Base-by-base conservation (phyloP, 73 alveolate species). In the Paramecium pentaurelia region DNA sequence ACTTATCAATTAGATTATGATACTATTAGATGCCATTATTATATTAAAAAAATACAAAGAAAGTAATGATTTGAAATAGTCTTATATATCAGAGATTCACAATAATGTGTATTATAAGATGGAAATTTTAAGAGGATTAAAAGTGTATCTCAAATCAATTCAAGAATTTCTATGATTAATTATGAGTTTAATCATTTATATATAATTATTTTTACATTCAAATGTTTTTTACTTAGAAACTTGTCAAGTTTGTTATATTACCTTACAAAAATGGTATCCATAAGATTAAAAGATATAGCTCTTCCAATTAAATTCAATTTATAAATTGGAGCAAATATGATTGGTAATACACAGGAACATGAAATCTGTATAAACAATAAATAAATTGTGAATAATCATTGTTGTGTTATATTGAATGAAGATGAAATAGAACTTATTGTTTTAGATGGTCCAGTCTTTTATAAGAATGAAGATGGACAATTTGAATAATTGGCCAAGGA, bases 1-100 rank as follows among this genome's bases (percentile, higher is more conserved):
- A 18, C 58, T 80, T 18, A 47, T 80, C 30, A 49, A 28, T 80
- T 47, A 80, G 58, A 80, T 80, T 32, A 80, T 80, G 91, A 80
- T 80, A 3, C 27, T 49, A 8, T 49, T 80, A 12, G 91, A 80
- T 10, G 71, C 77, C 22, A 80, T 80, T 5, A 80, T 80, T 64
- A 64, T 64, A 28, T 34, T 64, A 32, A 64, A 64, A 64, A 64
- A 34, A 34, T 64, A 28, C 28, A 64, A 64, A 64, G 84, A 64
- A 34, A 64, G 16, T 14, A 28, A 64, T 22, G 42, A 28, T 14
- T 64, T 64, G 84, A 64, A 64, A 27, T 18, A 64, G 14, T 12
- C 51, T 64, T 64, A 64, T 11, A 32, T 64, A 16, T 64, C 84
- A 32, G 84, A 64, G 28, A 64, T 64, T 32, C 84, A 64, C 3